Base-by-base conservation (phyloP, 371 early-diverging fungal genomes). In the Rhizopus delemar region DNA sequence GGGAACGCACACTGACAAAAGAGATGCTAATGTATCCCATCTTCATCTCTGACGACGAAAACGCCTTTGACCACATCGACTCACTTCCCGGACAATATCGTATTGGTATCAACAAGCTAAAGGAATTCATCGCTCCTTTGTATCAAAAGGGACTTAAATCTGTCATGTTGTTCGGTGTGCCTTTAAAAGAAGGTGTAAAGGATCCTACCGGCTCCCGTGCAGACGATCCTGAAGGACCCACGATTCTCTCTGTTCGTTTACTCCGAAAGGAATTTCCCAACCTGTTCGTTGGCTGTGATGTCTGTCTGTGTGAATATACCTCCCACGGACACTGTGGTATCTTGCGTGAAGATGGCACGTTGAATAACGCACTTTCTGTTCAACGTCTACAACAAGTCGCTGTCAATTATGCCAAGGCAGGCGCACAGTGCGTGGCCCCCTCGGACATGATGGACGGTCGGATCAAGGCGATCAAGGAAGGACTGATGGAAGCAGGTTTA, bases 401-500 rank as follows among this genome's bases (percentile, higher is more conserved):
- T 7, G 77, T 94, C 34, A 83, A 80, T 45, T 97, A 95, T 74
- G 97, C 96, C 11, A 75, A 87, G 36, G 96, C 96, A 0, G 93
- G 92, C 28, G 85, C 85, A 43, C 93, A 97, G 36, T 83, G 93
- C 57, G 87, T 98, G 5, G 92, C 96, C 2, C 98, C 98, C 5
- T 92, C 92, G 5, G 98, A 98, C 68, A 98, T 98, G 98, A 97
- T 96, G 96, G 97, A 97, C 59, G 94, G 95, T 29, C 89, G 98
- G 55, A 90, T 98, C 66, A 76, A 81, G 51, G 92, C 93, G 5
- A 97, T 98, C 71, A 98, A 98, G 80, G 73, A 87, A 57, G 82
- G 81, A 0, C 75, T 97, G 43, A 75, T 88, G 33, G 80, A 78
- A 16, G 84, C 87, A 51, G 93, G 93, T 0, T 65, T 91, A 22